Evolutionary conservation across 805 yeast genomes (phyloP).

Genomic region (Clavispora carvajalis): DNA sequence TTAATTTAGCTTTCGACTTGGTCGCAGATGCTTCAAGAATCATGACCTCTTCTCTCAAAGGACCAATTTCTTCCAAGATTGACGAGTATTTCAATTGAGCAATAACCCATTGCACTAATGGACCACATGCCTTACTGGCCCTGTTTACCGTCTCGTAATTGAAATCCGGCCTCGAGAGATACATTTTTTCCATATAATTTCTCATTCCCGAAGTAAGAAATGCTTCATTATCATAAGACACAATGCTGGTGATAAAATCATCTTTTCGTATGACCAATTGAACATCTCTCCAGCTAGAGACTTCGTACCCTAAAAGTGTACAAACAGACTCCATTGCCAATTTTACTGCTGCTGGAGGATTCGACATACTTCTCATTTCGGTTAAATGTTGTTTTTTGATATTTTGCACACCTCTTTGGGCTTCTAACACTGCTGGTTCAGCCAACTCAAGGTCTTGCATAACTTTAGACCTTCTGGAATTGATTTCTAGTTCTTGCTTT

Average conservation of each 20-base stretch:
- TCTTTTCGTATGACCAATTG: conserved; percentile 76
- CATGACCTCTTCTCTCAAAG: conserved; percentile 62
- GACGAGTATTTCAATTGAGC: conserved; percentile 81
- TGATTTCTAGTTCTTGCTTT: conserved; percentile 59
- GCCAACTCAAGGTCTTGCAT: conserved; percentile 63
- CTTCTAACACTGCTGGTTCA: conserved; percentile 81
- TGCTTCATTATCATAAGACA: conserved; percentile 59
- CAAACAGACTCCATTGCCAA: conserved; percentile 86
- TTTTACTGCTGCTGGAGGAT: conserved; percentile 87
- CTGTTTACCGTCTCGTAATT: conserved; percentile 71
- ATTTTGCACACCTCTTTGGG: conserved; percentile 84
- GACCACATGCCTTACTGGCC: conserved; percentile 96
- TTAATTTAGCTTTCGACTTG: conserved; percentile 61
- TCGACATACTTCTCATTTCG: conserved; percentile 81
- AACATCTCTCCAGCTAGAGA: conserved; percentile 73
- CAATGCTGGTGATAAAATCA: conserved; percentile 81
- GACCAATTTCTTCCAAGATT: conserved; percentile 67
- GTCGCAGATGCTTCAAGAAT: conserved; percentile 54
- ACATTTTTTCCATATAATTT: conserved; percentile 50
- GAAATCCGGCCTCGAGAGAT: conserved; percentile 58
- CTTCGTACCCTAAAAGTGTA: conserved; percentile 66
- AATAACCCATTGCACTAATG: conserved; percentile 78
- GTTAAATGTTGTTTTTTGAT: conserved; percentile 90
- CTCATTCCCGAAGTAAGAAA: conserved; percentile 54
- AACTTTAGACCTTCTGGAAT: conserved; percentile 49